These are phyloP conservation scores for Rehmannia glutinosa DNA, from an alignment of 257 asterid species.

Conservation along the genomic window DNA sequence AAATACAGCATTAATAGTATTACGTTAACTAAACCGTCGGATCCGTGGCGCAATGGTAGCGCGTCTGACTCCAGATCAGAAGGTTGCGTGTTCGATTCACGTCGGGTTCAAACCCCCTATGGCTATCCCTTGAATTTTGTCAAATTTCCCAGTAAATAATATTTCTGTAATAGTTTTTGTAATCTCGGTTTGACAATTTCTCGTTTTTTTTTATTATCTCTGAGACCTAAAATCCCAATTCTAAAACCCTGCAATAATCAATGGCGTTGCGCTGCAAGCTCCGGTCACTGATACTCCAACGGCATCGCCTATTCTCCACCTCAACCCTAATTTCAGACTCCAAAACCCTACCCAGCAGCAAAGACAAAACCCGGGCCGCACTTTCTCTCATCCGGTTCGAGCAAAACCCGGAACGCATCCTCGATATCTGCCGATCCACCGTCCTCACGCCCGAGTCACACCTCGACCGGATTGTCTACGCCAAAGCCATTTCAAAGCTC, in stretches of 20 bases:
- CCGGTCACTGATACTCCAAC: conserved; percentile 30
- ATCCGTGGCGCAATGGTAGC: conserved; percentile 99
- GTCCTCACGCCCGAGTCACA: conserved; percentile 62
- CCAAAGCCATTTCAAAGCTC: conserved; percentile 55
- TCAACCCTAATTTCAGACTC: conserved; percentile 42
- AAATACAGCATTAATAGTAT: no score
- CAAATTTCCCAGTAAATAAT: no score
- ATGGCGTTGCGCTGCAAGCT: conserved; percentile 59
- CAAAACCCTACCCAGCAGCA: conserved; percentile 35
- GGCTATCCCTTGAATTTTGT: not conserved
- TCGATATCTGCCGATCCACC: conserved; percentile 74
- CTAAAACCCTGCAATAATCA: not conserved
- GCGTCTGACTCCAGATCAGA: conserved; percentile 99
- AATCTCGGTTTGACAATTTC: no score
- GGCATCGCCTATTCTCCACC: conserved; percentile 36
- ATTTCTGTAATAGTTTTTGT: no score
- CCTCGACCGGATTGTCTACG: conserved; percentile 63
- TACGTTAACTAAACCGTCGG: no score
- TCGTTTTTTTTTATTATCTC: not conserved
- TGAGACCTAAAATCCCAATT: not conserved
- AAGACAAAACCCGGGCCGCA: conserved; percentile 62
- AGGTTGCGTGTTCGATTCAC: conserved; percentile 99
- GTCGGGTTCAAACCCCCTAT: conserved; percentile 69
- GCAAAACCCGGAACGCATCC: conserved; percentile 73
- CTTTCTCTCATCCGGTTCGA: conserved; percentile 65